Base-by-base conservation (phyloP, 768 basidiomycete species). In the Lentinula sp. region DNA sequence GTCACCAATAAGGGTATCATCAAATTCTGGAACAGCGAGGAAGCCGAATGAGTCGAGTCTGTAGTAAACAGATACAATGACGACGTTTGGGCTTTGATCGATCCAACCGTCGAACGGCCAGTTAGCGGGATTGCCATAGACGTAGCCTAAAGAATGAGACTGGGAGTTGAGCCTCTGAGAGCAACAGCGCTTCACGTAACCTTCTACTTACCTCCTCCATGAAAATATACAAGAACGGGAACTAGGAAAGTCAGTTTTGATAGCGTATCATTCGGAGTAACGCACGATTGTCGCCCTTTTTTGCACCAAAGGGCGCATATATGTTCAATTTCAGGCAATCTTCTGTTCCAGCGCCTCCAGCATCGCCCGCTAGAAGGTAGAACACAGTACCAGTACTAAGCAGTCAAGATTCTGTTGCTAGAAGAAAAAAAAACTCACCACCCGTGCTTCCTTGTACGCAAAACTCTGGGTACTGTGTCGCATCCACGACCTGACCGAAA, bases 81-180 rank as follows among this genome's bases (percentile, higher is more conserved):
- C 78, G 23, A 87, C 80, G 59, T 84, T 80, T 2, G 84, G 84
- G 31, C 75, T 81, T 65, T 86, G 85, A 48, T 86, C 73, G 57
- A 88, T 72, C 85, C 85, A 88, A 64, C 77, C 73, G 65, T 87
- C 80, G 66, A 86, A 87, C 1, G 86, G 84, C 84, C 83, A 88
- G 68, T 82, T 84, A 1, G 73, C 75, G 1, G 85, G 85, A 67
- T 87, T 88, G 4, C 86, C 84, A 64, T 68, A 83, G 21, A 80
- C 68, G 61, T 84, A 87, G 23, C 80, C 83, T 84, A 31, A 10
- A 5, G 37, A 23, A 51, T n/a, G 43, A 53, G 32, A 57, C 7
- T 39, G 1, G 28, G 1, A 39, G 37, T 39, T 13, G 7, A 54
- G 18, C 31, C 3, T 28, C 2, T 49, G 5, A 39, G 31, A 11